A percentile compares a stretch with the other conserved stretches of the same genome.
Conservation (phyloP, 345 rosid species). For the Salix exigua region DNA sequence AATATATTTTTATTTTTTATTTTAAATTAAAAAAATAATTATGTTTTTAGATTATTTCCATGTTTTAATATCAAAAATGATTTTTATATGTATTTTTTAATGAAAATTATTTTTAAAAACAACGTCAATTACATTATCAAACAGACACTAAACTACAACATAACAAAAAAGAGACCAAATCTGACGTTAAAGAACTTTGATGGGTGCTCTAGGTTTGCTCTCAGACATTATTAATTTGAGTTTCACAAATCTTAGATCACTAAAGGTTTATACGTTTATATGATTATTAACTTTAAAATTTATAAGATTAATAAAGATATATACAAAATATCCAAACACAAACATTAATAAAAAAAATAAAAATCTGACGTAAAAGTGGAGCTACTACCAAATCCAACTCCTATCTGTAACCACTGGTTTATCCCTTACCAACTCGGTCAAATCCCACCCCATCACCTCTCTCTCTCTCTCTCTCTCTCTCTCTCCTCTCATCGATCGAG, state of each 20-base stretch:
- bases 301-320: fast-evolving
- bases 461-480: not conserved
- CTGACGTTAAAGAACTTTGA: constrained; percentile 32
- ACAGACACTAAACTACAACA: not conserved
- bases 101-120: too few species aligned
- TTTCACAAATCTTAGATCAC: too few species aligned
- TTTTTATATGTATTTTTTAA: too few species aligned
- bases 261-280: fast-evolving
- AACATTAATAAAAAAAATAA: too few species aligned
- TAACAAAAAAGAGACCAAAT: constrained; percentile 20
- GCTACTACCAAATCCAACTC: constrained; percentile 55
- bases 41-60: too few species aligned
- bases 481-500: constrained; percentile 9
- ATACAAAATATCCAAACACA: fast-evolving
- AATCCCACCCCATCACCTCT: constrained; percentile 18
- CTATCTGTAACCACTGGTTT: constrained; percentile 48
- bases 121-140: too few species aligned
- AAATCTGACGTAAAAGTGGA: constrained; percentile 21
- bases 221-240: too few species aligned
- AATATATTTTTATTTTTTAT: too few species aligned
- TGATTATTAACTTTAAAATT: too few species aligned
- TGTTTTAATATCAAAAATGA: too few species aligned
- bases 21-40: too few species aligned
- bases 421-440: constrained; percentile 53
- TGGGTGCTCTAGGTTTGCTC: not conserved